Base-by-base conservation (phyloP, 306 rosid species). In the Trifolium repens region DNA sequence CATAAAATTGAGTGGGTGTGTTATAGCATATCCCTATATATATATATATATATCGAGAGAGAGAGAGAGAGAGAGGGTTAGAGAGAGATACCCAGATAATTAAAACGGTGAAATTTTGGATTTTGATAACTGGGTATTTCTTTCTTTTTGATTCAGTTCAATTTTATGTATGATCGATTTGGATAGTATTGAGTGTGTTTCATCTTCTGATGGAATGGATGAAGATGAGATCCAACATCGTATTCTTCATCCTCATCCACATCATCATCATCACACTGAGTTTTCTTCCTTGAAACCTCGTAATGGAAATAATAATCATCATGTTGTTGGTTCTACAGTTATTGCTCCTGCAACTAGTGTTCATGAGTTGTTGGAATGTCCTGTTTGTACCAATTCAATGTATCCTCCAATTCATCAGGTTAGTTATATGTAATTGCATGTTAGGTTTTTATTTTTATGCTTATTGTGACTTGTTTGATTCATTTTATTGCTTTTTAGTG, bases 351-450 rank as follows among this genome's bases (percentile, higher is more conserved):
- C 96, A 67, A 89, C 93, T 71, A 91, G 93, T 65, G 96, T 91
- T 79, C 96, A 91, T 59, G 96, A 91, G 76, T 80, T 91, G 89
- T 91, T 91, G 2, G 93, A 91, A 79, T 91, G 93, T 84, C 93
- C 93, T 2, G 96, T 91, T 75, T 91, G 96, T 49, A 91, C 96
- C 71, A 91, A 91, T 81, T 91, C 96, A 40, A 91, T 91, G 96
- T 91, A 91, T 75, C 96, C 96, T 9, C 96, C 96, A 44, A 91
- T 91, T 35, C 91, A 91, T 78, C 96, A 91, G 96, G 96, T 91
- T 42, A 8, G 73, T 26, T 17, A 32, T 39, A 2, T 43, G 37
- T 8, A 14, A 24, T 34, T 37, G 37, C 13, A 37, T 61, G 3
- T 54, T 14, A 4, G 17, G 44, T 57, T 57, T 43, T 40, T n/a